Percentiles rank a stretch among this genome's conserved stretches.
These are phyloP conservation scores for Rosa persica DNA, from an alignment of 306 rosid genomes.

Conservation along the genomic window DNA sequence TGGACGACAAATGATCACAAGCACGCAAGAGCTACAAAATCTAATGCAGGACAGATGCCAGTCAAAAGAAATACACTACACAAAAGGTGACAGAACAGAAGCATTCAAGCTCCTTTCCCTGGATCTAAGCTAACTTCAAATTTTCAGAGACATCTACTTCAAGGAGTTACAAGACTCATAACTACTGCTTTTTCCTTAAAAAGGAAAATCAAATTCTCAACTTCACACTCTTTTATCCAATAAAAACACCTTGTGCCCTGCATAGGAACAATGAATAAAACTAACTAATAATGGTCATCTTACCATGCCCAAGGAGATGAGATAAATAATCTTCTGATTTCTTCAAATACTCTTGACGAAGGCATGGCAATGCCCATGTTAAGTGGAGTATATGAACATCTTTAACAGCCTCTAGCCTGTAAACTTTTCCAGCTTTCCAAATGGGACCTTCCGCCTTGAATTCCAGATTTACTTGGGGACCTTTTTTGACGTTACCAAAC, in stretches of 20 bases:
- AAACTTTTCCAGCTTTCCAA: slow-evolving; percentile 83
- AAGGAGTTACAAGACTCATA: not conserved
- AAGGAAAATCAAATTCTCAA: not conserved
- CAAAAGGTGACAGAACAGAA: not conserved
- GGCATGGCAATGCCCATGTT: slow-evolving; percentile 84
- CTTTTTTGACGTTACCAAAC: slow-evolving; percentile 65
- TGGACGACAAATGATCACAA: not conserved
- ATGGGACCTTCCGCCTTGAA: slow-evolving; percentile 71
- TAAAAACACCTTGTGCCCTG: not conserved
- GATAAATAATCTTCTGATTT: slow-evolving; percentile 94
- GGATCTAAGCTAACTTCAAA: not conserved
- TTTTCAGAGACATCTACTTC: not conserved
- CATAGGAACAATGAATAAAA: not conserved
- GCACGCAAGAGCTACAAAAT: slow-evolving; percentile 2
- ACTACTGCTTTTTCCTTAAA: not conserved
- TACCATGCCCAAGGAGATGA: slow-evolving; percentile 97
- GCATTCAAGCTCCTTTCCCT: slow-evolving; percentile 1
- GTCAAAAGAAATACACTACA: not conserved
- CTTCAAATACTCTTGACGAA: slow-evolving; percentile 68
- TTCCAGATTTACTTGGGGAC: slow-evolving; percentile 52
- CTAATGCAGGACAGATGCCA: not conserved
- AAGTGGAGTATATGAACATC: slow-evolving; percentile 82
- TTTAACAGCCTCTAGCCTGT: slow-evolving; percentile 84
- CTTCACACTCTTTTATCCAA: no score
- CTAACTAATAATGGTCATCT: slow-evolving; percentile 32